phyloP scores from a whole-genome alignment of 1,284 basidiomycete species.

The Ustilago nuda region DNA sequence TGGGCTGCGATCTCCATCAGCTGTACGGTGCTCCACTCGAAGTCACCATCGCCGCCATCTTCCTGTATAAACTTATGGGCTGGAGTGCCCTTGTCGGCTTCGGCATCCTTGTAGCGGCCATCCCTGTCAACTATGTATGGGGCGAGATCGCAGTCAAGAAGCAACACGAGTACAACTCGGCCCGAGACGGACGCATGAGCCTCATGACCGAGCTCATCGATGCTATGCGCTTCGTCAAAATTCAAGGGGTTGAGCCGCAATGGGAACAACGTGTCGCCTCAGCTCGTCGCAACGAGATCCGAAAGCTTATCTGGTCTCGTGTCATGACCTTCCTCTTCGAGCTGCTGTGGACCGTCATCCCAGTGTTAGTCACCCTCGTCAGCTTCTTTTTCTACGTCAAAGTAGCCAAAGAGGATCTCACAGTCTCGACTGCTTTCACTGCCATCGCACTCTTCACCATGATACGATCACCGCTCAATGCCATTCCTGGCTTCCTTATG shows the following conservation, averaged over 20 bases:
- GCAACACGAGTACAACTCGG: conserved; percentile 78
- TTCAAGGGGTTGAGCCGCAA: conserved; percentile 43
- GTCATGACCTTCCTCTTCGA: conserved; percentile 69
- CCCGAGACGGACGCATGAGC: conserved; percentile 85
- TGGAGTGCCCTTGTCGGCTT: conserved; percentile 87
- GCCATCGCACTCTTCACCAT: conserved; percentile 55
- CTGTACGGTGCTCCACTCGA: conserved; percentile 82
- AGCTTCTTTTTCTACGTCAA: conserved; percentile 63
- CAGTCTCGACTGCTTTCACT: conserved; percentile 58
- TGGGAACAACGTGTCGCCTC: conserved; percentile 56
- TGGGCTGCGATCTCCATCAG: conserved; percentile 71
- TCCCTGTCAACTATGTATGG: conserved; percentile 80
- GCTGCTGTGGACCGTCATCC: conserved; percentile 67
- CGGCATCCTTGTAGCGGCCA: conserved; percentile 78
- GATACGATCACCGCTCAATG: conserved; percentile 56
- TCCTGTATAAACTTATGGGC: conserved; percentile 77
- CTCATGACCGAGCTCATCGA: conserved; percentile 81
- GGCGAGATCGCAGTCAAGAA: conserved; percentile 77
- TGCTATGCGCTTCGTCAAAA: conserved; percentile 84
- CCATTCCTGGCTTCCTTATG: conserved; percentile 71
- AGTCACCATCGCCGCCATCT: conserved; percentile 76
- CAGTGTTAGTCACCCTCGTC: conserved; percentile 55
- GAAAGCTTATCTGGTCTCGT: conserved; percentile 52
- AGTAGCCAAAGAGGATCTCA: conserved; percentile 50
- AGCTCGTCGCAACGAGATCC: conserved; percentile 63